Evolutionary conservation across 202 grass and related monocot species (phyloP), one percentile per base, ranked within the genome.

Genomic region (Setaria viridis): DNA sequence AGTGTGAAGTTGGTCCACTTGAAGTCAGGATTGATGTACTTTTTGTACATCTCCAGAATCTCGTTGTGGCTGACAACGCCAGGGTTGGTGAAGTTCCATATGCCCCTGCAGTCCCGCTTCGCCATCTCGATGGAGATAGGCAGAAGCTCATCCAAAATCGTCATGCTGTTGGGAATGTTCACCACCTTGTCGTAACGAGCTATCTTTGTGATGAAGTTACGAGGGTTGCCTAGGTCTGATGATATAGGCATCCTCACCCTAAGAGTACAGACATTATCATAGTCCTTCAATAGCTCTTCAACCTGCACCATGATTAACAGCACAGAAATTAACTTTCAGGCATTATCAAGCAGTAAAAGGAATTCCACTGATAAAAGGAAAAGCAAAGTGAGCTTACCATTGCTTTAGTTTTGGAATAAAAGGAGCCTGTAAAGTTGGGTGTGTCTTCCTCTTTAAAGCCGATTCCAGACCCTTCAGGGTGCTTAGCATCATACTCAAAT

Each of bases 11-110:
- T 95, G 67, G 81, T 86, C 90, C 90, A 95, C 79, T 89, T 92
- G 88, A 92, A 92, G 35, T 83, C 51, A 4, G 85, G 77, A 15
- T 90, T 89, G 10, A 95, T 88, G 90, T 95, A 90, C 67, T 90
- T 84, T 76, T 88, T 95, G 48, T 95, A 95, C 93, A 95, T 92
- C 79, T 92, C 93, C 90, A 95, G 82, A 67, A 95, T 95, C 84
- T 95, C 93, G 34, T 95, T 95, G 85, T 85, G 11, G 47, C 43
- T 46, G 59, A 95, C 90, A 73, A 90, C 90, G 6, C 93, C 93
- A 84, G 93, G 93, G 55, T 95, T 95, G n/a, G 93, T 95, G 79
- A 95, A 95, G 70, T 95, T 95, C 90, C 90, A 95, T 76, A 95
- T 95, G 78, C 93, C 90, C 33, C 93, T 62, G 76, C 88, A 79